Conservation (phyloP, 164 flowering plant species). For the Sedum album region DNA sequence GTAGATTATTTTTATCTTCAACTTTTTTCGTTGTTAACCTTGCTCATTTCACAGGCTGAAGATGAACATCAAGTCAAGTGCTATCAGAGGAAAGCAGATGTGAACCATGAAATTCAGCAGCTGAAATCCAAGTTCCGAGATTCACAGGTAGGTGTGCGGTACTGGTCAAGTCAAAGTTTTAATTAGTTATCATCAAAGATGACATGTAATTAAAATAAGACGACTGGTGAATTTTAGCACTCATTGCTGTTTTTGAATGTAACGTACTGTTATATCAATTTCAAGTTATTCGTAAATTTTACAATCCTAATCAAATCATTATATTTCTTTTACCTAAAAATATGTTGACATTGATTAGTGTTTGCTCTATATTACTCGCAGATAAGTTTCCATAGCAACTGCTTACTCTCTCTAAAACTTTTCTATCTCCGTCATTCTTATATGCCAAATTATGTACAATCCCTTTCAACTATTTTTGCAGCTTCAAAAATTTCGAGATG, state of each 20-base stretch:
- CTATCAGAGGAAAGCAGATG: conserved; percentile 89
- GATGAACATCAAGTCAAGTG: conserved; percentile 56
- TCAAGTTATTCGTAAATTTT: not conserved
- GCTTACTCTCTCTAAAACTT: not conserved
- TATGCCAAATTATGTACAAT: not conserved
- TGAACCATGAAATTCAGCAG: conserved; percentile 94
- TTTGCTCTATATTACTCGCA: no score
- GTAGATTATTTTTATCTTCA: not conserved
- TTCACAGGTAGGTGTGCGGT: conserved; percentile 66
- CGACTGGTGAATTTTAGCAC: not conserved
- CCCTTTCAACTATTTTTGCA: conserved; percentile 19
- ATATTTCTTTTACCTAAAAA: not conserved
- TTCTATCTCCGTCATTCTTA: not conserved
- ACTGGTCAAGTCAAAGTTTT: not conserved
- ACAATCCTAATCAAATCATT: not conserved
- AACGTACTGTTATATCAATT: not conserved
- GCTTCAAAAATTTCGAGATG: conserved; percentile 98
- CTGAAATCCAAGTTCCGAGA: conserved; percentile 91
- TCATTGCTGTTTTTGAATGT: not conserved
- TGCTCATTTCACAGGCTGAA: conserved; percentile 42
- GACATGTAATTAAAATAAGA: not conserved
- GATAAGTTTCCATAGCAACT: not conserved
- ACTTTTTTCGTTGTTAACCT: not conserved
- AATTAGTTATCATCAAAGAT: not conserved
- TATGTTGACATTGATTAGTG: no score